These are phyloP conservation scores for Cladochytrium replicatum DNA, from an alignment of 192 early-diverging fungal species.

Conservation along the genomic window DNA sequence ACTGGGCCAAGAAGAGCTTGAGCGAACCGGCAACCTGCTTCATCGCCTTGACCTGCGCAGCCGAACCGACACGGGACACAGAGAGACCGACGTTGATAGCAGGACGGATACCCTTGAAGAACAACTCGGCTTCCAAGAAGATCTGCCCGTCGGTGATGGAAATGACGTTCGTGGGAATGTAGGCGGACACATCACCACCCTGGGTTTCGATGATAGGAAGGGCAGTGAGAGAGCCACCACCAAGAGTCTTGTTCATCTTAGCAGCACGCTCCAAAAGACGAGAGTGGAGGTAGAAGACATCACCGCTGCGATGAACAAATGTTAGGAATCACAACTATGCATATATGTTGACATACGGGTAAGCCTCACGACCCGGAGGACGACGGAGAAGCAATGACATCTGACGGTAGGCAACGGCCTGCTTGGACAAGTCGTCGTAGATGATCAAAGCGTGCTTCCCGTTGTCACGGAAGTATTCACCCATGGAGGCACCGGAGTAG, in stretches of 20 bases:
- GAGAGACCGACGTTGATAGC: slow-evolving; percentile 99
- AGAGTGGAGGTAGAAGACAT: slow-evolving; percentile 99
- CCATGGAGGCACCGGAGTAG: slow-evolving; percentile 96
- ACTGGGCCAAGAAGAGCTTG: slow-evolving; percentile 99
- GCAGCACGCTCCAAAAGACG: slow-evolving; percentile 97
- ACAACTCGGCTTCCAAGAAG: slow-evolving; percentile 99
- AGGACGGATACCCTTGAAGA: slow-evolving; percentile 99
- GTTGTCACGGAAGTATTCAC: slow-evolving; percentile 99
- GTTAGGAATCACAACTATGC: slow-evolving; percentile 3
- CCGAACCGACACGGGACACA: slow-evolving; percentile 99
- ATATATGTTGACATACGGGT: slow-evolving; percentile 50
- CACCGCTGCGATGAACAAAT: slow-evolving; percentile 54
- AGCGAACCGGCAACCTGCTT: slow-evolving; percentile 99
- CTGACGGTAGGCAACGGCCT: slow-evolving; percentile 99
- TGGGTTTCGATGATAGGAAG: slow-evolving; percentile 99
- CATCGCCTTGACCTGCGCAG: slow-evolving; percentile 99
- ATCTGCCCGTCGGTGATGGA: slow-evolving; percentile 99
- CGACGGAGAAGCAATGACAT: slow-evolving; percentile 98
- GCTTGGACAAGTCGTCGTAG: slow-evolving; percentile 99
- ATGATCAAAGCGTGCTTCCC: slow-evolving; percentile 97
- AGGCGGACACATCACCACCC: slow-evolving; percentile 99
- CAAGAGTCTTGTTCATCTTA: slow-evolving; percentile 97
- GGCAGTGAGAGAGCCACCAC: slow-evolving; percentile 95
- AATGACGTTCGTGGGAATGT: slow-evolving; percentile 99
- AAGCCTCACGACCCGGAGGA: slow-evolving; percentile 99